These are phyloP conservation scores for Sarcodon sp. DNA, from an alignment of 768 basidiomycete species.

Conservation along the genomic window DNA sequence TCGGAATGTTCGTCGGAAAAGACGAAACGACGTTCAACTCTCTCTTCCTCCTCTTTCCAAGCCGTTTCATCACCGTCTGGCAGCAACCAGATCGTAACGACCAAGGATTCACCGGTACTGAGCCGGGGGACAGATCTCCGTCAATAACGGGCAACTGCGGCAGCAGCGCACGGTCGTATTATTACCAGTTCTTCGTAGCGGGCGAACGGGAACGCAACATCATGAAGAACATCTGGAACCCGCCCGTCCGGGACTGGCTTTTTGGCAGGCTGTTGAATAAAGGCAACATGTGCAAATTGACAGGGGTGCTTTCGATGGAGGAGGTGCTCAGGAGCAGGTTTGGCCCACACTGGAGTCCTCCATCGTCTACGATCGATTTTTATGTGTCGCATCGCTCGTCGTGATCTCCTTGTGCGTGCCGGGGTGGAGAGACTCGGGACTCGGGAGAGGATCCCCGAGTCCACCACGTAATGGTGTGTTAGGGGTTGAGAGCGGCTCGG, in stretches of 20 bases:
- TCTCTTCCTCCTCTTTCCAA: constrained; percentile 30
- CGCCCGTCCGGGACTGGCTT: not conserved
- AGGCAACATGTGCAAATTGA: not conserved
- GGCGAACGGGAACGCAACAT: constrained; percentile 9
- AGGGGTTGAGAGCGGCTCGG: too few species aligned
- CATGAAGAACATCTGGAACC: constrained; percentile 10
- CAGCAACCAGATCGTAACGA: not conserved
- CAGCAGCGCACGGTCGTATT: constrained; percentile 23
- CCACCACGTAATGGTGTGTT: too few species aligned
- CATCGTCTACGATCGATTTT: not conserved
- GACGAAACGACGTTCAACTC: constrained; percentile 43
- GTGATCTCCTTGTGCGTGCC: too few species aligned
- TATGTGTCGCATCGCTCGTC: not conserved
- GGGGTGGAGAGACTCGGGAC: too few species aligned
- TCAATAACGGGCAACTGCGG: constrained; percentile 25
- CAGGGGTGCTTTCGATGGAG: not conserved
- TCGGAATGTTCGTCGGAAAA: constrained; percentile 33
- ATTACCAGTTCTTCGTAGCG: constrained; percentile 39
- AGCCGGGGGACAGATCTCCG: not conserved
- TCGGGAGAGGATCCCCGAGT: too few species aligned
- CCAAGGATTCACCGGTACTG: constrained; percentile 6
- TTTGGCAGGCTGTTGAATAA: not conserved
- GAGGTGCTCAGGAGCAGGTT: not conserved
- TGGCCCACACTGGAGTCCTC: not conserved
- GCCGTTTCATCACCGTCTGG: constrained; percentile 33